Evolutionary conservation across 73 alveolate species (phyloP), one percentile per base, ranked within the genome.

Genomic region (Vitrella brassicaformis): DNA sequence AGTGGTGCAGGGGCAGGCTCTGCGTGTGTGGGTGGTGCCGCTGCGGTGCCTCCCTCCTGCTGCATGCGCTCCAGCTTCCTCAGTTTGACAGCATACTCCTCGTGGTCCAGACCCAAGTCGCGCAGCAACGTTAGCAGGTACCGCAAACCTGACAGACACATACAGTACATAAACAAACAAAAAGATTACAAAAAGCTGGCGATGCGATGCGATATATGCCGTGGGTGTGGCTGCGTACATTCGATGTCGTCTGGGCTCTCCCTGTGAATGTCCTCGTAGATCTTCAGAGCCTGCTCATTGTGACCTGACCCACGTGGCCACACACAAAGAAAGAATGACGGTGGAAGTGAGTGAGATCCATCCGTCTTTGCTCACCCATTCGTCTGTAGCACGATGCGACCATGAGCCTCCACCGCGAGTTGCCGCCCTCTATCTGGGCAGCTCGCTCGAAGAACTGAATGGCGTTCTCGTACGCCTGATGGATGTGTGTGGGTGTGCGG

Each of bases 361-460:
- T 9, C 30, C 30, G 28, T 14, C 28, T 56, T 25, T 9, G 1
- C 68, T 25, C 27, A 14, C 89, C 89, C 96, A 90, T 90, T 47
- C 98, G 86, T 47, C 98, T 84, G 85, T 91, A 94, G 87, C 98
- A 94, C 22, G 96, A 89, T 67, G 98, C 98, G 19, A 94, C 97
- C 97, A 94, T 94, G 70, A 91, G 90, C 80, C 89, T 81, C 98
- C 98, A 94, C 79, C 56, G 4, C 25, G 47, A 91, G 70, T 94
- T 99, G 75, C 89, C 89, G 26, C 98, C 98, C 84, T 95, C 93
- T 47, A 97, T 96, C 90, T 95, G 88, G 14, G 98, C 82, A 22
- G 99, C 99, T 75, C 97, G 77, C 73, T 94, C 93, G 84, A 97
- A 97, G 93, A 90, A 97, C 46, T 86, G 81, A 73, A 96, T 87